Conservation (phyloP, 1,139 yeast genomes). For the Taphrina wiesneri region DNA sequence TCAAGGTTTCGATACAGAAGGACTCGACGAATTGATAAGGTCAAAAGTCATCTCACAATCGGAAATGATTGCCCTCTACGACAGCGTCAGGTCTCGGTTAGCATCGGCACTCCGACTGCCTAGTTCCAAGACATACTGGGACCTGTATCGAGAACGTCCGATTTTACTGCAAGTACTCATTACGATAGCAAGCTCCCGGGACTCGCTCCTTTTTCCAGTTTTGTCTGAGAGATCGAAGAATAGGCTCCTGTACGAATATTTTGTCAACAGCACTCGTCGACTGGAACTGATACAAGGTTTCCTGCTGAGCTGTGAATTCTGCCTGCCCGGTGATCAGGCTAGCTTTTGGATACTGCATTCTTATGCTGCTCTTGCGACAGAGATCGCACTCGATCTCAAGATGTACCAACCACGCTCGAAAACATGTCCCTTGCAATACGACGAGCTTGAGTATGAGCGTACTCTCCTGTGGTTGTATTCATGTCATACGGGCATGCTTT, state of each 20-base stretch:
- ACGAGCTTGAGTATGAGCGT: slow-evolving; percentile 8
- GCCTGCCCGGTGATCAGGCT: not conserved
- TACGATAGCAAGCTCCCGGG: slow-evolving; percentile 2
- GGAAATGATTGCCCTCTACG: not conserved
- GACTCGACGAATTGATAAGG: slow-evolving; percentile 7
- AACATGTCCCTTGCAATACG: not conserved
- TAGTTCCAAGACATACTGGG: not conserved
- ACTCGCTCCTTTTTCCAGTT: not conserved
- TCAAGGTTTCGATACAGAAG: not conserved
- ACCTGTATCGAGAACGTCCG: slow-evolving; percentile 1
- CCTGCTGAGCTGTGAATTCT: slow-evolving; percentile 1
- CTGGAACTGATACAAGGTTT: not conserved
- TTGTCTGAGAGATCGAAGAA: slow-evolving; percentile 8
- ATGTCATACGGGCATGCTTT: slow-evolving; percentile 1
- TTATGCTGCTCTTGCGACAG: slow-evolving; percentile 5
- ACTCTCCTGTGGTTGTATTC: slow-evolving; percentile 1
- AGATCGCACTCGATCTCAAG: slow-evolving; percentile 2
- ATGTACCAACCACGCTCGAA: not conserved
- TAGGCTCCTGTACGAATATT: slow-evolving; percentile 2
- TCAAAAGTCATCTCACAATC: slow-evolving; percentile 2
- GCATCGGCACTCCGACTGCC: not conserved
- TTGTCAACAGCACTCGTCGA: slow-evolving; percentile 11
- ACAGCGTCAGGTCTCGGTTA: not conserved
- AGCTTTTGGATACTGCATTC: slow-evolving; percentile 1
- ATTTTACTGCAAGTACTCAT: slow-evolving; percentile 1